A percentile compares a stretch with the other conserved stretches of the same genome.
phyloP scores from a whole-genome alignment of 2,329 filamentous ascomycete genomes.

The Eutypa lata region DNA sequence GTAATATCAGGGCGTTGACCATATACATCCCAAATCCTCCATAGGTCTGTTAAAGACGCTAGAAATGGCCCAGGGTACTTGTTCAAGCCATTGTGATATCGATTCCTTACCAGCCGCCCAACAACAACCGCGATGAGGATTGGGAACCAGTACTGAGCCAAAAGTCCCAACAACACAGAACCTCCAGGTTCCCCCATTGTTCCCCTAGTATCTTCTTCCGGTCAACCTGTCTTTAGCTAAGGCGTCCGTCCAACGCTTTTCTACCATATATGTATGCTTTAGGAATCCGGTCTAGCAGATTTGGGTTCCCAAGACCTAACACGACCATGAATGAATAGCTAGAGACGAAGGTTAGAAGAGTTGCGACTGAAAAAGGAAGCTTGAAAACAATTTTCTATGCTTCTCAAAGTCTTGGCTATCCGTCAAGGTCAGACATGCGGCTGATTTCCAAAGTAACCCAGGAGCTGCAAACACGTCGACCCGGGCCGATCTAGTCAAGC shows the following conservation, averaged over 20 bases:
- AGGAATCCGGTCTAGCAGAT: too few species aligned
- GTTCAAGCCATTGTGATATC: conserved; percentile 57
- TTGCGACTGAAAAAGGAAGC: background rate
- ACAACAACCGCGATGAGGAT: conserved; percentile 30
- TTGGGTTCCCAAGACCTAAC: too few species aligned
- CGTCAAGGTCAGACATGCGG: background rate
- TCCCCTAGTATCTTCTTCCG: background rate
- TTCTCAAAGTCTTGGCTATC: background rate
- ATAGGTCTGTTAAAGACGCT: conserved; percentile 68
- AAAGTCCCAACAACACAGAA: conserved; percentile 29
- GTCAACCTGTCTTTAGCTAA: conserved; percentile 10
- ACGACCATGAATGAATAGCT: too few species aligned
- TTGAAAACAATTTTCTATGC: background rate
- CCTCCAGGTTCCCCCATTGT: conserved; percentile 14
- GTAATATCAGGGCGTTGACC: conserved; percentile 64
- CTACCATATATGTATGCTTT: background rate
- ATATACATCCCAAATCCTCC: conserved; percentile 69
- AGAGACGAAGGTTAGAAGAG: background rate
- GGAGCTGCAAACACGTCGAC: background rate
- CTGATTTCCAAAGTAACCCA: background rate
- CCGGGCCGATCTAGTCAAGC: background rate
- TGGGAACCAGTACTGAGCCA: conserved; percentile 42
- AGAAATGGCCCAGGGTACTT: conserved; percentile 70
- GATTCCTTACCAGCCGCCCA: conserved; percentile 45
- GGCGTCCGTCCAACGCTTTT: background rate